phyloP scores from a whole-genome alignment of 768 basidiomycete genomes.

The Candolleomyces efflorescens region DNA sequence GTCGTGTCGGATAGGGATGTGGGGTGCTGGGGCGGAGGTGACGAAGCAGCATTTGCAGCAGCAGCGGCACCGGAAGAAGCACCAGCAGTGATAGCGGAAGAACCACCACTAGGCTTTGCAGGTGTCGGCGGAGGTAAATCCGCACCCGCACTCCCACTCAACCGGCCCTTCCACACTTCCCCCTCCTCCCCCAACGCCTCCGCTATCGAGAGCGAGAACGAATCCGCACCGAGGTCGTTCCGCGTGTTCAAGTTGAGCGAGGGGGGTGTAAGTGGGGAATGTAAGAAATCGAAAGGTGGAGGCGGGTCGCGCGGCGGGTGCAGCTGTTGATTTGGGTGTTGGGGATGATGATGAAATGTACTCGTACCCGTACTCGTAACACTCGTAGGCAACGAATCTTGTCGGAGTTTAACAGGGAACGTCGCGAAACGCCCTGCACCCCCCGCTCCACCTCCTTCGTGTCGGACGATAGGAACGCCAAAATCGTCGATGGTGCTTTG shows the following conservation, averaged over 20 bases:
- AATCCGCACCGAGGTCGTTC: slow-evolving; percentile 11
- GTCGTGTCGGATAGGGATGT: too few relatives aligned
- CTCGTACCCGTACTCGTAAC: too few relatives aligned
- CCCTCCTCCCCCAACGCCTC: slow-evolving; percentile 20
- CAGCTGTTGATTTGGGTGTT: too few relatives aligned
- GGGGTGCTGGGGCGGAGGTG: too few relatives aligned
- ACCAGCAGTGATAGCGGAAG: neutral
- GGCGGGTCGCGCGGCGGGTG: slow-evolving; percentile 19
- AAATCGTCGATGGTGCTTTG: too few relatives aligned
- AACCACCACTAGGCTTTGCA: neutral
- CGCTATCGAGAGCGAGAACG: slow-evolving; percentile 34
- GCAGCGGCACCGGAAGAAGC: too few relatives aligned
- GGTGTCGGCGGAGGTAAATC: slow-evolving; percentile 9
- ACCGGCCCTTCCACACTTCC: slow-evolving; percentile 9
- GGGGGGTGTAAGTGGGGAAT: too few relatives aligned
- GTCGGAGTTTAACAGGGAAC: slow-evolving; percentile 49
- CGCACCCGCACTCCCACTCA: too few relatives aligned
- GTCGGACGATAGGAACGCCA: neutral
- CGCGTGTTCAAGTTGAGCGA: slow-evolving; percentile 7
- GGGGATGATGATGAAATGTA: too few relatives aligned
- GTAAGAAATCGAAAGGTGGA: neutral
- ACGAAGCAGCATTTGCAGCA: too few relatives aligned
- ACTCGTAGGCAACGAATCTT: slow-evolving; percentile 21
- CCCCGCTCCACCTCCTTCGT: slow-evolving; percentile 7
- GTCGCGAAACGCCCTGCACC: slow-evolving; percentile 59